Base-by-base conservation (phyloP, 306 rosid genomes). In the Sophora flavescens region DNA sequence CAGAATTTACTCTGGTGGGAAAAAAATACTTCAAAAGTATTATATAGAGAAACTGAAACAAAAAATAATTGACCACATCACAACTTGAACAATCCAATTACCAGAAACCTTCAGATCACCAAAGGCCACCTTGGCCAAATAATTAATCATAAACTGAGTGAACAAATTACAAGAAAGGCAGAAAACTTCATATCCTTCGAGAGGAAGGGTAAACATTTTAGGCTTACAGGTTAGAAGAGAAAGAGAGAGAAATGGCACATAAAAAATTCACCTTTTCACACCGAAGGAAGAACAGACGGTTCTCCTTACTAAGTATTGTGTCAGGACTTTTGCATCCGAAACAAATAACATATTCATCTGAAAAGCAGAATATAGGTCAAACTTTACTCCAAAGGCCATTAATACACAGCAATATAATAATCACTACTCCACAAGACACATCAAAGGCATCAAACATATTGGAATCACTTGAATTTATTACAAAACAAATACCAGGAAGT, bases 291-390 rank as follows among this genome's bases (percentile, higher is more conserved):
- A 92, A 95, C 8, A 95, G 87, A 35, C 98, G 97, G 50, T 95
- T 95, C 87, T 95, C 98, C 92, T 95, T 95, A 3, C 96, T 79
- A 59, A 95, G 97, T 63, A 92, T 89, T 6, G 98, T 95, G 88
- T 95, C 98, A 0, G 97, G 99, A 81, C 97, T 90, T 82, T 93
- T 93, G 89, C 97, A 93, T 70, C 98, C 98, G 57, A 93, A 32
- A 80, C 97, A 91, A 76, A 91, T 93, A 60, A 91, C 97, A 78
- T 93, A 93, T 60, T 95, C 98, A 78, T 91, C 97, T 92, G 88
- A 78, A 64, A 45, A 60, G 77, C 54, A 64, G 4, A 68, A 58
- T 18, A 66, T 14, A 18, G 2, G 54, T 63, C 14, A 70, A 47
- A 2, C 38, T 73, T 68, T 44, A 56, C 12, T 39, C 18, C 47